Conservation (phyloP, 148 eudicot species). For the Talinum fruticosum region DNA sequence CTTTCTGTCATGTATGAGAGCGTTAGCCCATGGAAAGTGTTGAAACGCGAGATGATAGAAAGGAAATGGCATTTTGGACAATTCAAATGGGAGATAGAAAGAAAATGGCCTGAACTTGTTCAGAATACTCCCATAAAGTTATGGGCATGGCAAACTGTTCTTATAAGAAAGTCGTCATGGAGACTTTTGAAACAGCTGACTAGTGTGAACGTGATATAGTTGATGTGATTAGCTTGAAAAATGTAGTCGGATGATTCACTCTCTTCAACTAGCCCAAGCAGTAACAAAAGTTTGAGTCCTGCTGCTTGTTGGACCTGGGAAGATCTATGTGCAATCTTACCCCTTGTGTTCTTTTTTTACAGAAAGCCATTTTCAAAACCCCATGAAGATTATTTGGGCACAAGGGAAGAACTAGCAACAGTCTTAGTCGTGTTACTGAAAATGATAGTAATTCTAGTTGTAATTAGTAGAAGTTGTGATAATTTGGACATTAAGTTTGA, state of each 20-base stretch:
- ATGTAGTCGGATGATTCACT: not conserved
- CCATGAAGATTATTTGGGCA: not conserved
- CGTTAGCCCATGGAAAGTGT: not conserved
- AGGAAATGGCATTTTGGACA: not conserved
- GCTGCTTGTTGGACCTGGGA: not conserved
- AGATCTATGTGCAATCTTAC: not conserved
- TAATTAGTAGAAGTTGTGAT: not conserved
- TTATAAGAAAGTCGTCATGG: not conserved
- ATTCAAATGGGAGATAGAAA: too few species aligned
- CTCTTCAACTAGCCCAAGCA: not conserved
- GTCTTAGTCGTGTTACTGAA: not conserved
- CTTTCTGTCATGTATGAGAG: not conserved
- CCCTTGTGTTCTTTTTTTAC: not conserved
- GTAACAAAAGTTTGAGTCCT: not conserved
- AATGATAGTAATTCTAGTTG: not conserved
- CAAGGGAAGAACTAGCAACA: not conserved
- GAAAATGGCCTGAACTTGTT: not conserved
- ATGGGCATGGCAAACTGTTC: not conserved
- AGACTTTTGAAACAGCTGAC: not conserved
- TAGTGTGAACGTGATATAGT: not conserved
- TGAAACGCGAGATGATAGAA: not conserved
- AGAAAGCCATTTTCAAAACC: not conserved
- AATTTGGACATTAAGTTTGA: not conserved
- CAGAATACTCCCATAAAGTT: not conserved
- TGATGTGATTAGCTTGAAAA: not conserved